Conservation (phyloP, 1,284 basidiomycete genomes). For the Meira miltonrushii region DNA sequence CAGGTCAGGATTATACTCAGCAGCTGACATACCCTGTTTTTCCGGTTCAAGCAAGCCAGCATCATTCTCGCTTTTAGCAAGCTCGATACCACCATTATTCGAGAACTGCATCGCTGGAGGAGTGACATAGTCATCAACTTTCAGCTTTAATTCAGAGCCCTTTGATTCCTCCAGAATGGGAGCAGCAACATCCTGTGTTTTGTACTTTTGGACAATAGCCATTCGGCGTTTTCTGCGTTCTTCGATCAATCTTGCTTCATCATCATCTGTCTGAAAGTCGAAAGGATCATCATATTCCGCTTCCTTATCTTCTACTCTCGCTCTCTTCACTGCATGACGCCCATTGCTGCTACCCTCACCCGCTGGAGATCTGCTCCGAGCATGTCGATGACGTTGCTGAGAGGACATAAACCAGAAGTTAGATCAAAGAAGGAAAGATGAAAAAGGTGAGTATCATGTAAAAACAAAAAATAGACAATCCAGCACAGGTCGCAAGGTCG, state of each 20-base stretch:
- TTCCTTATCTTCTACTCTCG: not conserved
- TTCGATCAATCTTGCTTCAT: constrained; percentile 19
- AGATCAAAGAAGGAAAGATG: too few relatives aligned
- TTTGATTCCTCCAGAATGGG: not conserved
- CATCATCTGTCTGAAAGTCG: constrained; percentile 13
- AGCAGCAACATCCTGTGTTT: not conserved
- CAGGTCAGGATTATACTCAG: constrained; percentile 25
- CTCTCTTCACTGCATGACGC: not conserved
- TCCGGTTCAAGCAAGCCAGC: not conserved
- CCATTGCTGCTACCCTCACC: too few relatives aligned
- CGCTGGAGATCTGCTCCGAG: too few relatives aligned
- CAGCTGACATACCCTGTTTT: constrained; percentile 19
- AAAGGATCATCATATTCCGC: constrained; percentile 1
- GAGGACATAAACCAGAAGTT: too few relatives aligned
- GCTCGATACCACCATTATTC: constrained; percentile 5
- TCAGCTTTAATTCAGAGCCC: not conserved
- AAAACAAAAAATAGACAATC: too few relatives aligned
- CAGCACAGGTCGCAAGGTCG: too few relatives aligned
- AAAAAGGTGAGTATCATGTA: too few relatives aligned
- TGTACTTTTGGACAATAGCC: constrained; percentile 25
- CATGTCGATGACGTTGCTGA: too few relatives aligned
- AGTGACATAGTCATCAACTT: not conserved
- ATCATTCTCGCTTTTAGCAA: constrained; percentile 10
- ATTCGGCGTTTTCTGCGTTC: constrained; percentile 33
- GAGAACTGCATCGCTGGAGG: not conserved